Base-by-base conservation (phyloP, 73 alveolate species). In the Urostyla sp. region DNA sequence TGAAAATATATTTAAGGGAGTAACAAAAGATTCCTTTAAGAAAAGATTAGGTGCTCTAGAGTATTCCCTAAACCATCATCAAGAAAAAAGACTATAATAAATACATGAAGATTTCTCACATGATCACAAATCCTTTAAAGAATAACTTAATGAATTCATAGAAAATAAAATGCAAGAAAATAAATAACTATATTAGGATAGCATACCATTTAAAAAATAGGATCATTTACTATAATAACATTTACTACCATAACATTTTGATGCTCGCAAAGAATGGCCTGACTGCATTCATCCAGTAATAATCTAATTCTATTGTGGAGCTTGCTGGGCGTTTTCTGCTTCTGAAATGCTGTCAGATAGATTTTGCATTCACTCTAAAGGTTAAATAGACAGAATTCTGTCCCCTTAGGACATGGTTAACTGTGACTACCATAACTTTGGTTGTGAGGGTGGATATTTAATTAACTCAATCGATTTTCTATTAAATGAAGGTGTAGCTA, bases 341-440 rank as follows among this genome's bases (percentile, higher is more conserved):
- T 58, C 79, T 44, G 81, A 37, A 21, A 74, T 80, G 24, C 78
- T 91, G 43, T 63, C 85, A 20, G 87, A 75, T 37, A 82, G 98
- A 44, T 72, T 90, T 59, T 92, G 95, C 85, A 84, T 85, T 38
- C 88, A 75, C 26, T 63, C 90, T 16, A 67, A 85, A 51, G 92
- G 92, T 2, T 43, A 38, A 56, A 59, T 74, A 16, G 74, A 73
- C 51, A 81, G 27, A 4, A n/a, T 77, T 40, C 84, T 92, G 38
- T 86, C 96, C 21, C 87, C 88, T 23, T 75, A 83, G 67, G 77
- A 82, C 69, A 34, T 83, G 83, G 87, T 88, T 0, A 85, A 38
- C 28, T 88, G 95, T 78, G 91, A 69, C 32, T 38, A 46, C 28
- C 69, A 66, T 38, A 80, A 88, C 49, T 55, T 46, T 58, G 95